Evolutionary conservation across 768 basidiomycete genomes (phyloP).

Genomic region (Hypholoma sublateritium): DNA sequence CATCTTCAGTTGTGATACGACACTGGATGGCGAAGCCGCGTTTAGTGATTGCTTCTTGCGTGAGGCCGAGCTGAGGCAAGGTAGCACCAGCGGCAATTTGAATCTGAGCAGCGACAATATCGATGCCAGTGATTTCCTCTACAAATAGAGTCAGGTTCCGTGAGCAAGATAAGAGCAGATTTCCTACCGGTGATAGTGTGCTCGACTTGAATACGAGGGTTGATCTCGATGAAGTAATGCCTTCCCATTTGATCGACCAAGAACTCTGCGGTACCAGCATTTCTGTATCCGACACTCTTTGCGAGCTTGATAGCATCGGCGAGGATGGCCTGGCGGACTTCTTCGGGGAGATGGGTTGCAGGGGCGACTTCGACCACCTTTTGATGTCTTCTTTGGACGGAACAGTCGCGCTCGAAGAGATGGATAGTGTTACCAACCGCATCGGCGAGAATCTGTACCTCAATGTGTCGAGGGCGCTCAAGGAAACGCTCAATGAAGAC

Average conservation of each 20-base stretch:
- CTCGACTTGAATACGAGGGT: conserved; percentile 99
- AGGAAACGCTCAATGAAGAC: conserved; percentile 99
- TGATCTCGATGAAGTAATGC: conserved; percentile 99
- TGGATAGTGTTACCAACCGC: conserved; percentile 92
- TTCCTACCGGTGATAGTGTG: conserved; percentile 92
- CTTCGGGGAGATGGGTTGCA: conserved; percentile 90
- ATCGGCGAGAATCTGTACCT: conserved; percentile 95
- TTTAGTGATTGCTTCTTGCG: conserved; percentile 93
- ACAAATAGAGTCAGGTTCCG: conserved; percentile 5
- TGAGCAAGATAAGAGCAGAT: not conserved
- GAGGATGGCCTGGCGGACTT: conserved; percentile 85
- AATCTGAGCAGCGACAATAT: conserved; percentile 98
- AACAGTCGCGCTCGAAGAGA: conserved; percentile 98
- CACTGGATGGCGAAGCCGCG: conserved; percentile 98
- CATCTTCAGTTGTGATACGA: conserved; percentile 97
- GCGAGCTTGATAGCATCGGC: conserved; percentile 93
- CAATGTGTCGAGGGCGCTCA: conserved; percentile 95
- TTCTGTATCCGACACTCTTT: conserved; percentile 90
- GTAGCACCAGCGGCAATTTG: conserved; percentile 99
- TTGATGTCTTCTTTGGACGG: conserved; percentile 96
- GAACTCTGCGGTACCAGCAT: conserved; percentile 98
- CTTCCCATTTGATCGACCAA: conserved; percentile 94
- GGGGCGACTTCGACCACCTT: conserved; percentile 99
- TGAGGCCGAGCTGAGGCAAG: conserved; percentile 90
- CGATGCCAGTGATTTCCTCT: conserved; percentile 99